Evolutionary conservation across 1,284 basidiomycete species (phyloP).

Genomic region (Cryptococcus wingfieldii): DNA sequence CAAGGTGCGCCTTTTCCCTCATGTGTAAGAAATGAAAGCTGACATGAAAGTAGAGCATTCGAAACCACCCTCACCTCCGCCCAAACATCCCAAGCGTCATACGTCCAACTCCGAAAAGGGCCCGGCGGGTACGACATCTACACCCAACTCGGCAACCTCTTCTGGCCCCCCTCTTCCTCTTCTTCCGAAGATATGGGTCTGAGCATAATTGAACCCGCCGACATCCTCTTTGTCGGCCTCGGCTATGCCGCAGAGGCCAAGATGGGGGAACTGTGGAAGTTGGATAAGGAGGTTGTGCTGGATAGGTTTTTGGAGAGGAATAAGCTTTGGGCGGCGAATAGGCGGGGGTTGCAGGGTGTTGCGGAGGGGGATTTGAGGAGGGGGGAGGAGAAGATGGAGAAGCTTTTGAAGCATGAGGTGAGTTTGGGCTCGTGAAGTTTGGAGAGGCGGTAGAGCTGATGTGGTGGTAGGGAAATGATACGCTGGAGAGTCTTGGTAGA

Average conservation of each 20-base stretch:
- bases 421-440: not conserved
- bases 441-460: not conserved
- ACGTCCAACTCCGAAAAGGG: conserved; percentile 11
- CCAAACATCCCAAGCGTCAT: not conserved
- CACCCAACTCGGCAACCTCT: conserved; percentile 18
- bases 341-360: conserved; percentile 33
- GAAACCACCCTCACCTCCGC: conserved; percentile 7
- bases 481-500: conserved; percentile 25
- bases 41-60: conserved; percentile 15
- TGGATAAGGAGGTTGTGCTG: conserved; percentile 37
- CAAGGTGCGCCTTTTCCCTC: not conserved
- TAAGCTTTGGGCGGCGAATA: conserved; percentile 26
- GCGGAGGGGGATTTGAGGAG: conserved; percentile 27
- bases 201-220: conserved; percentile 24
- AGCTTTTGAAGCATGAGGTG: conserved; percentile 29
- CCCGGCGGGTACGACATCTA: conserved; percentile 14
- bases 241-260: conserved; percentile 15
- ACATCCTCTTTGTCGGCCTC: conserved; percentile 29
- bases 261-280: conserved; percentile 28
- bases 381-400: conserved; percentile 31
- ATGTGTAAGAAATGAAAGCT: not conserved
- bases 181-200: conserved; percentile 8
- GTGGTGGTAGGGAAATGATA: conserved; percentile 20
- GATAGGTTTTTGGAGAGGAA: conserved; percentile 39
- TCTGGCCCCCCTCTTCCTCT: conserved; percentile 22